Percentiles rank a stretch among this genome's conserved stretches.
Conservation (phyloP, 2,329 filamentous ascomycete species). For the Apiospora phragmitis region DNA sequence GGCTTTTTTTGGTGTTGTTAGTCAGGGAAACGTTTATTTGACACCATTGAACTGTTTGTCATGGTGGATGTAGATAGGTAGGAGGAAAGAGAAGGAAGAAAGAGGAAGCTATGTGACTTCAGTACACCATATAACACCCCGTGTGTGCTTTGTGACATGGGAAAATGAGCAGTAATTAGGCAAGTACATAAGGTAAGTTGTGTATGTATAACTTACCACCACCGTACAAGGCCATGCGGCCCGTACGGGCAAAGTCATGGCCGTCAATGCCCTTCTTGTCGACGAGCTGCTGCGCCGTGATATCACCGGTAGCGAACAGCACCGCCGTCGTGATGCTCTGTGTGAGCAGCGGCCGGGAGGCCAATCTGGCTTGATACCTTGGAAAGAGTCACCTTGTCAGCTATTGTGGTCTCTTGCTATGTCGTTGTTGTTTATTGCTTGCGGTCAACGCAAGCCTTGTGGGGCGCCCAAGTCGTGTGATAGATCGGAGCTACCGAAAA, state of each 20-base stretch:
- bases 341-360: slow-evolving; percentile 80
- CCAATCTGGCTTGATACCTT: slow-evolving; percentile 86
- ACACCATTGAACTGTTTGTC: background rate
- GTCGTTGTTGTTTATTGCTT: background rate
- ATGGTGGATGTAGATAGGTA: background rate
- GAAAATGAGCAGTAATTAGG: background rate
- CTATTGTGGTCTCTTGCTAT: background rate
- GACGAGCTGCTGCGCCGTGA: slow-evolving; percentile 86
- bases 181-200: background rate
- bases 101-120: background rate
- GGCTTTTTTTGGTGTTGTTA: slow-evolving; percentile 46
- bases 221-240: slow-evolving; percentile 79
- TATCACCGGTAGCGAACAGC: slow-evolving; percentile 89
- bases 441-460: background rate
- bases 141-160: no score
- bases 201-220: slow-evolving; percentile 56
- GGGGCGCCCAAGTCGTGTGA: background rate
- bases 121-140: background rate
- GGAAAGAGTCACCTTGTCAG: background rate
- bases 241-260: slow-evolving; percentile 73
- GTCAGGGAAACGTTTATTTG: slow-evolving; percentile 6
- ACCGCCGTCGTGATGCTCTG: slow-evolving; percentile 88
- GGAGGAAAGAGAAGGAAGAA: background rate
- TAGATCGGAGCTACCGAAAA: background rate
- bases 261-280: slow-evolving; percentile 76